Base-by-base conservation (phyloP, 2,329 filamentous ascomycete species). In the Teratosphaeria viscida region DNA sequence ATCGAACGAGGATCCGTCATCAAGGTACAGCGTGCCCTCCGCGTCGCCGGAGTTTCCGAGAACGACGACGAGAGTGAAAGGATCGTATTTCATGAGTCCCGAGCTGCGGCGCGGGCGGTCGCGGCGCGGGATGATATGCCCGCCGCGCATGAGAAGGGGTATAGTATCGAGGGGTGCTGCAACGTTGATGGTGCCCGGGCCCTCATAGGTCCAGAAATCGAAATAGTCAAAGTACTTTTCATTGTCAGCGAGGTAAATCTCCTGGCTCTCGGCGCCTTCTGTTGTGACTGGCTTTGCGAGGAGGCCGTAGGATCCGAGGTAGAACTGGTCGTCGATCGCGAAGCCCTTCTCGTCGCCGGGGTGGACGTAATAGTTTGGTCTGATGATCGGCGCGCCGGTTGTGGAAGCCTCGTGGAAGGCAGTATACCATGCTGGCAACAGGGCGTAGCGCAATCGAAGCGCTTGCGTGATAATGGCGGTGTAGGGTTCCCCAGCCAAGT, bases 191-290 rank as follows among this genome's bases (percentile, higher is more conserved):
- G 87, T 87, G 64, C 89, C 88, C 63, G 86, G 85, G 27, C 87
- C 82, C 26, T 85, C 86, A 70, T 95, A 85, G 52, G 84, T 78
- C 52, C 87, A 84, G 76, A 90, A 96, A 68, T 90, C 90, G 71
- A 94, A 95, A 78, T 99, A 99, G 75, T 97, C 89, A 70, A 92
- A 99, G 75, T 99, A 97, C 57, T 88, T 82, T 73, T 95, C 89
- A 60, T 87, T 83, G 66, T 97, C 92, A 0, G 92, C 87, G 58
- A 99, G 84, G 76, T 95, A 96, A 60, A 99, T 83, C 23, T 91
- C 86, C 0, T 86, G 85, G 23, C 83, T 85, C 19, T 82, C 81
- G 54, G 86, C 85, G 64, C 85, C 88, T 74, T 95, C 85, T 27
- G 86, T 83, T 1, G 91, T 88, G 14, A 97, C 86, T 0, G 94